Conservation (phyloP, 23 red algal genomes). For the Cyanidiococcus yangmingshanensis region DNA sequence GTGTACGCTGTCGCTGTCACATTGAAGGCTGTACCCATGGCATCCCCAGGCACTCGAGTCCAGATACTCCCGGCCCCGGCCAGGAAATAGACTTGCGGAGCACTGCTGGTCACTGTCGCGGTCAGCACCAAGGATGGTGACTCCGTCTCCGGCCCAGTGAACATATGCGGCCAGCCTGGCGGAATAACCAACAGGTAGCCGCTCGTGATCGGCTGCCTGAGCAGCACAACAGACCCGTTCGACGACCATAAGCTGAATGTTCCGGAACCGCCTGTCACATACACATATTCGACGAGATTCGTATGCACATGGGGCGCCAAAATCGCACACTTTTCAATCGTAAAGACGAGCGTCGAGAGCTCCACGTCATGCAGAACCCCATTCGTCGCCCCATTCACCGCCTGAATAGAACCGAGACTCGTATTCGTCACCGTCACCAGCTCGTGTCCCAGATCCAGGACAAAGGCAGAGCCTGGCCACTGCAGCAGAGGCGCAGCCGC, state of each 20-base stretch:
- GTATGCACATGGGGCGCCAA: background rate
- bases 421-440: background rate
- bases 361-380: background rate
- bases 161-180: background rate
- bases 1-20: background rate
- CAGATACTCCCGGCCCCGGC: background rate
- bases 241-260: slow-evolving; percentile 5
- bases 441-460: background rate
- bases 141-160: background rate
- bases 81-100: background rate
- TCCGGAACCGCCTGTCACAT: background rate
- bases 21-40: background rate
- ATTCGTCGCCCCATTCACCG: background rate
- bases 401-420: background rate
- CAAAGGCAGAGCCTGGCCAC: no score
- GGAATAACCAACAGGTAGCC: background rate
- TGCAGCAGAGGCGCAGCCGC: no score
- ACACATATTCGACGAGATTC: background rate
- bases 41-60: background rate
- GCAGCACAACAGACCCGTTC: background rate
- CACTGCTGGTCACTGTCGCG: background rate
- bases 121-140: background rate
- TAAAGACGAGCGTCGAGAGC: background rate
- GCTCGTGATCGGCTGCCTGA: background rate
- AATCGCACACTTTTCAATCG: background rate